These are phyloP conservation scores for Austroboletus eburneus DNA, from an alignment of 768 basidiomycete species.

Conservation along the genomic window DNA sequence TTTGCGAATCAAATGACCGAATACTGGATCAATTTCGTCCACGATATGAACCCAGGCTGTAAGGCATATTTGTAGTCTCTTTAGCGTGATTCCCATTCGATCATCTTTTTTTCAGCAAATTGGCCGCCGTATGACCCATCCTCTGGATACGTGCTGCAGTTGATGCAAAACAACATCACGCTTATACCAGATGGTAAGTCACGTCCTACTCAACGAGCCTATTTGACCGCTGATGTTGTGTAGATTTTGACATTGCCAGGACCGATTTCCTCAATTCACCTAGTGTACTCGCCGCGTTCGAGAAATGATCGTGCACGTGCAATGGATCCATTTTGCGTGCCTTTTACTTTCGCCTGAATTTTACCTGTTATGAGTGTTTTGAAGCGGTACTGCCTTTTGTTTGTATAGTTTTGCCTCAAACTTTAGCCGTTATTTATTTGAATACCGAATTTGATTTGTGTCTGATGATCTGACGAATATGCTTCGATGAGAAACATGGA, in stretches of 20 bases:
- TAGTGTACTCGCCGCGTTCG: slow-evolving; percentile 9
- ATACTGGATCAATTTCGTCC: slow-evolving; percentile 54
- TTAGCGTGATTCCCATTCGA: neutral
- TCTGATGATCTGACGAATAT: no score
- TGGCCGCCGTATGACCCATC: slow-evolving; percentile 44
- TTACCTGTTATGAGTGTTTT: no score
- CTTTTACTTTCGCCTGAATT: no score
- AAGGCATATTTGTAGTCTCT: slow-evolving; percentile 12
- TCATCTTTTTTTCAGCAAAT: slow-evolving; percentile 1
- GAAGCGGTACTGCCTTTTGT: no score
- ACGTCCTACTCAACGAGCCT: neutral
- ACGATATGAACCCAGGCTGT: slow-evolving; percentile 55
- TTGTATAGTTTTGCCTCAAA: no score
- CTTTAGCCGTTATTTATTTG: no score
- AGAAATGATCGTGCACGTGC: slow-evolving; percentile 6
- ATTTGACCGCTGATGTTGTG: neutral
- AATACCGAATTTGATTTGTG: no score
- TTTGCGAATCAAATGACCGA: slow-evolving; percentile 48
- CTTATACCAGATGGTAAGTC: slow-evolving; percentile 46
- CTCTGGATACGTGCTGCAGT: slow-evolving; percentile 42
- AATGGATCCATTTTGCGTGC: neutral
- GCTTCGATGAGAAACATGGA: no score
- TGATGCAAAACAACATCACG: slow-evolving; percentile 50
- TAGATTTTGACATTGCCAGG: slow-evolving; percentile 10
- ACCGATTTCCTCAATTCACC: slow-evolving; percentile 16